Percentiles rank a stretch among this genome's conserved stretches.
phyloP scores from a whole-genome alignment of 2,329 filamentous ascomycete genomes.

The Teratosphaeria viscida region DNA sequence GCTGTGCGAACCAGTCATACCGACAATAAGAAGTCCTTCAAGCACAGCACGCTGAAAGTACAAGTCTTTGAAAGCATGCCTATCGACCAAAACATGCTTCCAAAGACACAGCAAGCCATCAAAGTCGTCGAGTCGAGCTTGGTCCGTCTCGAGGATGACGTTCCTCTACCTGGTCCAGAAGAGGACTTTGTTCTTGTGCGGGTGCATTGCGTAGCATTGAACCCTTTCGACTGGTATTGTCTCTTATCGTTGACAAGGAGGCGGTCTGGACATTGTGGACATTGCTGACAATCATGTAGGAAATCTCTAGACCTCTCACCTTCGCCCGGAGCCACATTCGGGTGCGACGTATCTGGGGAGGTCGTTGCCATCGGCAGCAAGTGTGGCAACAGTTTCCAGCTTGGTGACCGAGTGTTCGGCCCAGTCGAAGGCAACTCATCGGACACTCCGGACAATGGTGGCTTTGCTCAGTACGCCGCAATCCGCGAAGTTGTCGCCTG shows the following conservation, averaged over 20 bases:
- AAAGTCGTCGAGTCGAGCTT: neutral
- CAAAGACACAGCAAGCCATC: neutral
- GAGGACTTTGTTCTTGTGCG: neutral
- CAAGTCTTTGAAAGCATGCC: neutral
- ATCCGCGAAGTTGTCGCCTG: neutral
- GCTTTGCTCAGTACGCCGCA: neutral
- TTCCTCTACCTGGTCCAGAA: neutral
- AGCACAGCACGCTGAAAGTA: neutral
- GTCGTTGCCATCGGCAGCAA: neutral
- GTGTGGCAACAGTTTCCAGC: neutral
- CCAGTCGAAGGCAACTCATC: neutral
- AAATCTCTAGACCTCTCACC: neutral
- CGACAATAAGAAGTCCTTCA: neutral
- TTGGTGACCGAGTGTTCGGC: neutral
- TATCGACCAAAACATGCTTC: neutral
- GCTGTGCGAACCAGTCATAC: neutral
- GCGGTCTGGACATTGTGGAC: neutral
- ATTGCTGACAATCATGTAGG: neutral
- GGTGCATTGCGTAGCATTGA: neutral
- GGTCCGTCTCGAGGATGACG: neutral
- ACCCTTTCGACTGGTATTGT: neutral
- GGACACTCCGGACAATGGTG: neutral
- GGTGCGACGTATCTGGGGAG: neutral
- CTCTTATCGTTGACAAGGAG: neutral
- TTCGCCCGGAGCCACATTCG: neutral